A percentile compares a stretch with the other conserved stretches of the same genome.
phyloP scores from a whole-genome alignment of 176 grass and related monocot species.

The Guadua angustifolia region DNA sequence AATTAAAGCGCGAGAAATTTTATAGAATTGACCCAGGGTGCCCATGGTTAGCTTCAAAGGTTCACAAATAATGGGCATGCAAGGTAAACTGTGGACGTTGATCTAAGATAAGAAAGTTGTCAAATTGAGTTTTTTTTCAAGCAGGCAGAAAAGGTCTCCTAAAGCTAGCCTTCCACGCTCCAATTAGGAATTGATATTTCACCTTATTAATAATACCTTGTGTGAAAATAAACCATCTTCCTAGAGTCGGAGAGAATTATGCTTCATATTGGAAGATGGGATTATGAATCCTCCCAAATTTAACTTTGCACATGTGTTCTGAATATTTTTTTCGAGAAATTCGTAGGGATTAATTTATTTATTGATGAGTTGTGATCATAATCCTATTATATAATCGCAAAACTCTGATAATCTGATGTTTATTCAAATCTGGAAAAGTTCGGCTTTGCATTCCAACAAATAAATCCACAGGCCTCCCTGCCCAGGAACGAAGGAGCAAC shows the following conservation, averaged over 20 bases:
- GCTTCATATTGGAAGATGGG: neutral
- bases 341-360: neutral
- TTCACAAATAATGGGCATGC: too few relatives aligned
- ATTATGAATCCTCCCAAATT: neutral
- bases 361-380: neutral
- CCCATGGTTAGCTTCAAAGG: too few relatives aligned
- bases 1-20: too few relatives aligned
- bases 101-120: too few relatives aligned
- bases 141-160: too few relatives aligned
- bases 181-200: slow-evolving; percentile 35
- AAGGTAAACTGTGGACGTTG: too few relatives aligned
- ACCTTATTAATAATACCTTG: slow-evolving; percentile 4
- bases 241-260: neutral
- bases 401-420: too few relatives aligned
- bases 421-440: neutral
- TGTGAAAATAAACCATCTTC: neutral
- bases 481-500: slow-evolving; percentile 13
- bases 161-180: slow-evolving; percentile 16
- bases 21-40: too few relatives aligned
- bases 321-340: neutral
- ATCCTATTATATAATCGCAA: neutral
- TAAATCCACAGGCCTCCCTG: neutral
- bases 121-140: too few relatives aligned
- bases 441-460: neutral
- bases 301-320: neutral